phyloP scores from a whole-genome alignment of 2,329 filamentous ascomycete genomes.

The Diaporthe ilicicola region DNA sequence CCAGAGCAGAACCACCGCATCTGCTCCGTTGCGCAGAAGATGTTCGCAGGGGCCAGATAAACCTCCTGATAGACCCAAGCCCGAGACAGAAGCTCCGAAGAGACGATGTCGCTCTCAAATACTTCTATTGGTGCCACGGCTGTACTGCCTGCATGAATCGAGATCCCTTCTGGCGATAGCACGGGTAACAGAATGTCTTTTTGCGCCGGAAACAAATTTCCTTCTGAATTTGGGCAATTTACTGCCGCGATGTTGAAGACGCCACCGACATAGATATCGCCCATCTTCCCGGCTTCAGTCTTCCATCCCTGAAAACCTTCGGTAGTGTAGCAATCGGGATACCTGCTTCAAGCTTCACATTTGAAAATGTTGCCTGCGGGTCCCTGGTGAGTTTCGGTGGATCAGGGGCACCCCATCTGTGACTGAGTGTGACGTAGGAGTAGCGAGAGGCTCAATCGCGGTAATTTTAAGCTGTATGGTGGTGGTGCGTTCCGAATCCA shows the following conservation, averaged over 20 bases:
- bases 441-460: background rate
- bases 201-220: background rate
- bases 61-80: constrained; percentile 24
- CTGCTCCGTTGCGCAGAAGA: constrained; percentile 1
- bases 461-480: background rate
- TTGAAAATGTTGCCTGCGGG: background rate
- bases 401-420: background rate
- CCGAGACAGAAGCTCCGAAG: constrained; percentile 11
- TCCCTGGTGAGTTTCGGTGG: constrained; percentile 5
- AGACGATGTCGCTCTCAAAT: background rate
- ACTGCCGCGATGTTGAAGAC: constrained; percentile 3
- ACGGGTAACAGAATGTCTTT: background rate
- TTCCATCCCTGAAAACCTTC: constrained; percentile 5
- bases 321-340: background rate
- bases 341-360: background rate
- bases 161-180: background rate
- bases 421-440: constrained; percentile 8
- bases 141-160: background rate
- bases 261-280: background rate
- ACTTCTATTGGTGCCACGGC: background rate
- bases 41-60: background rate
- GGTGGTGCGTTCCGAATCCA: background rate
- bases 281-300: constrained; percentile 6
- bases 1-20: constrained; percentile 11
- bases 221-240: background rate